These are phyloP conservation scores for Penicillium sp. DNA, from an alignment of 2,329 filamentous ascomycete genomes.

Conservation along the genomic window DNA sequence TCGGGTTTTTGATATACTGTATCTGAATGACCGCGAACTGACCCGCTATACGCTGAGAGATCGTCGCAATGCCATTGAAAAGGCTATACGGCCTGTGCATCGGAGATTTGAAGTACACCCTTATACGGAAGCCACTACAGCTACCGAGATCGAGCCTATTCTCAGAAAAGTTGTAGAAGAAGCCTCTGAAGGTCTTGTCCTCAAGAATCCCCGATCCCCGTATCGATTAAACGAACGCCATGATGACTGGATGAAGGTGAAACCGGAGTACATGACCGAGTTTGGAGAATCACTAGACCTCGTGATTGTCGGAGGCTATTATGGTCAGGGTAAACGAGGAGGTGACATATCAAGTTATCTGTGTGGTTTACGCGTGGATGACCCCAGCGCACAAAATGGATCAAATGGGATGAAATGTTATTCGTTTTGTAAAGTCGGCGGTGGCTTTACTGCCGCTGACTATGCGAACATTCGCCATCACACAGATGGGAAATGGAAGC, in stretches of 20 bases:
- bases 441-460: constrained; percentile 79
- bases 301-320: constrained; percentile 86
- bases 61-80: constrained; percentile 69
- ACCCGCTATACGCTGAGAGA: constrained; percentile 81
- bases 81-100: constrained; percentile 64
- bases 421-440: constrained; percentile 98
- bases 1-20: constrained; percentile 85
- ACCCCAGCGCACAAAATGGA: constrained; percentile 40
- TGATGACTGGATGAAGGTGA: constrained; percentile 97
- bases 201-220: constrained; percentile 86
- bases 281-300: constrained; percentile 92
- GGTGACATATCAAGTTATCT: constrained; percentile 80
- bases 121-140: constrained; percentile 62
- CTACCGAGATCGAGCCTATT: constrained; percentile 71
- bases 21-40: constrained; percentile 75
- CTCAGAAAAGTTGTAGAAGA: constrained; percentile 81
- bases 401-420: constrained; percentile 69
- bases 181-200: constrained; percentile 80
- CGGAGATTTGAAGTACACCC: constrained; percentile 79
- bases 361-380: constrained; percentile 77
- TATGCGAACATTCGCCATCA: constrained; percentile 77
- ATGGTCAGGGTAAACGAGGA: constrained; percentile 79
- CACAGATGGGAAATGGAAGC: constrained; percentile 86
- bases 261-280: constrained; percentile 96
- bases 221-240: constrained; percentile 88